phyloP scores from a whole-genome alignment of 495 filamentous ascomycete genomes.

The Cladorrhinum samala region DNA sequence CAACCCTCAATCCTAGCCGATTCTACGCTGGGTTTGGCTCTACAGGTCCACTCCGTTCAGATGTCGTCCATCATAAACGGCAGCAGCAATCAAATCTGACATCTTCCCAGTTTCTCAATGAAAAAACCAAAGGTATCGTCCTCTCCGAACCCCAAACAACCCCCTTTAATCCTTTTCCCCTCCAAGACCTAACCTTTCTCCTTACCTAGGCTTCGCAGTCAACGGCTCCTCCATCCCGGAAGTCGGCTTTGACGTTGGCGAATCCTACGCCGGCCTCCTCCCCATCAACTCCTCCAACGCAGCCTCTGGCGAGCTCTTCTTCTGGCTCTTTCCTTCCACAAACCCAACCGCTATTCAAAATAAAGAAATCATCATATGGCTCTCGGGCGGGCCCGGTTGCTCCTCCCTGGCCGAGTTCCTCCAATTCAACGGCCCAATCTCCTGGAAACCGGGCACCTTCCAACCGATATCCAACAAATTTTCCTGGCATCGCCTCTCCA shows the following conservation, averaged over 20 bases:
- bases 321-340: slow-evolving; percentile 68
- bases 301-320: slow-evolving; percentile 56
- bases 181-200: too few species aligned
- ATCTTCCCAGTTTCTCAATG: too few species aligned
- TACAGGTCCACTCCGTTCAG: too few species aligned
- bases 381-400: slow-evolving; percentile 68
- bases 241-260: slow-evolving; percentile 68
- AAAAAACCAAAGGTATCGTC: too few species aligned
- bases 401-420: slow-evolving; percentile 63
- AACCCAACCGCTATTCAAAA: slow-evolving; percentile 48
- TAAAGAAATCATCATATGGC: slow-evolving; percentile 68
- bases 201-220: slow-evolving; percentile 60
- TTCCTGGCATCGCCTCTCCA: slow-evolving; percentile 68
- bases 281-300: slow-evolving; percentile 52
- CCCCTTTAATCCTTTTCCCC: too few species aligned
- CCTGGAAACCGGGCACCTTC: slow-evolving; percentile 65
- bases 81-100: too few species aligned
- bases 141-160: too few species aligned
- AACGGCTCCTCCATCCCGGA: slow-evolving; percentile 64
- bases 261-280: slow-evolving; percentile 66
- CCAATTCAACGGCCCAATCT: slow-evolving; percentile 71
- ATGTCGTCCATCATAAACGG: too few species aligned
- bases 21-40: too few species aligned
- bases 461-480: slow-evolving; percentile 60
- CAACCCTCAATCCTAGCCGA: too few species aligned